Evolutionary conservation across 2,329 filamentous ascomycete species (phyloP), one percentile per base, ranked within the genome.

Genomic region (Lachnellula hyalina): DNA sequence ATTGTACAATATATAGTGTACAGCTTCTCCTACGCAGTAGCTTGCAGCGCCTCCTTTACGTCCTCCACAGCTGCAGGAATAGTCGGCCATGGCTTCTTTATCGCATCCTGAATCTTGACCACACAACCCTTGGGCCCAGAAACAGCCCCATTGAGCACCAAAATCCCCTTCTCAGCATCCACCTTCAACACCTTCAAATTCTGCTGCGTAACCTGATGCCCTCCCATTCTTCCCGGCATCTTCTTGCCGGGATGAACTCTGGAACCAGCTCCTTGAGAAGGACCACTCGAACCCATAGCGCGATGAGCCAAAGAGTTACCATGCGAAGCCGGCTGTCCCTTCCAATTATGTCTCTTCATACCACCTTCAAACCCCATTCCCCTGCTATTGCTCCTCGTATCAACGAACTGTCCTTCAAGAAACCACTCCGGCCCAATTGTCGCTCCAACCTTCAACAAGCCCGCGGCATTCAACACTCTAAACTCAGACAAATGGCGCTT

Each of bases 151-250:
- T 88, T 90, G 61, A 99, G 85, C 51, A 96, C 83, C 55, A 99
- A 84, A 65, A 96, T 83, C 19, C 94, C 94, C 67, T 92, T 86
- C 71, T 89, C 86, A 65, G 85, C 81, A 74, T 97, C 91, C 35
- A 96, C 86, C 77, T 90, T 86, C 70, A 99, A 75, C 51, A 99
- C 85, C 74, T 87, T 89, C 65, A 97, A 76, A 73, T 96, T 96
- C 79, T 96, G 92, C 55, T 94, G 81, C 47, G 94, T 99, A 53
- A 91, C 88, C 63, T 83, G 84, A 72, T 96, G 82, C 62, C 87
- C 89, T 61, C 94, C 94, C 94, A 99, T 97, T 56, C 90, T 84
- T 53, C 94, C 94, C 3, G 94, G 84, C 94, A 99, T 99, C 76
- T 91, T 94, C 83, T 99, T 99, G 57, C 94, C 94, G 0, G 94